Evolutionary conservation across 2,329 filamentous ascomycete genomes (phyloP).

Genomic region (Fusarium anguioides): DNA sequence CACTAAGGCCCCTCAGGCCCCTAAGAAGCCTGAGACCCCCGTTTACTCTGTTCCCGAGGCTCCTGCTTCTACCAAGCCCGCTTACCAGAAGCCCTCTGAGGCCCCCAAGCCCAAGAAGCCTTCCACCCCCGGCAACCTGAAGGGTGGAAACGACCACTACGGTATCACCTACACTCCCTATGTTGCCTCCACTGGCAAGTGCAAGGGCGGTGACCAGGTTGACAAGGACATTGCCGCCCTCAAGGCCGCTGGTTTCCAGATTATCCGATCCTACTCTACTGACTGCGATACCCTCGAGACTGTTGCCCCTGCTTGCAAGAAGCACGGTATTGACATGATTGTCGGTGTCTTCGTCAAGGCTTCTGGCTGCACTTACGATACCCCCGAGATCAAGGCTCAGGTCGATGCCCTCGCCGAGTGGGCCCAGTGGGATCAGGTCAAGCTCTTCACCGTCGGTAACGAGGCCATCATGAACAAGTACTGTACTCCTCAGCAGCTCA

Average conservation of each 20-base stretch:
- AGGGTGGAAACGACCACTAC: constrained; percentile 67
- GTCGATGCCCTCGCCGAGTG: constrained; percentile 78
- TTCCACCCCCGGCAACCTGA: constrained; percentile 47
- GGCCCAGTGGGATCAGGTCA: constrained; percentile 79
- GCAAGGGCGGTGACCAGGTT: constrained; percentile 73
- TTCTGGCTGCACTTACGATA: constrained; percentile 67
- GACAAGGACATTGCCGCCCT: constrained; percentile 70
- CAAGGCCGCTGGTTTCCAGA: constrained; percentile 72
- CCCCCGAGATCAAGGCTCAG: constrained; percentile 75
- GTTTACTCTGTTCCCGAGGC: constrained; percentile 20
- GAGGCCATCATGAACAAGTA: constrained; percentile 84
- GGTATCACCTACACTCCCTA: constrained; percentile 87
- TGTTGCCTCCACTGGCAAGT: constrained; percentile 64
- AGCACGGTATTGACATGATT: constrained; percentile 80
- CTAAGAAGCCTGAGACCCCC: constrained; percentile 7
- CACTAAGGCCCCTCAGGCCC: constrained; percentile 15
- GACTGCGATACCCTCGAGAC: constrained; percentile 86
- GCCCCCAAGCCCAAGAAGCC: constrained; percentile 42
- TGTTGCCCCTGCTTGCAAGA: constrained; percentile 75
- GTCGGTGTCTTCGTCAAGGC: constrained; percentile 86
- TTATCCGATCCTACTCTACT: constrained; percentile 87
- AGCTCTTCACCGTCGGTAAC: constrained; percentile 89
- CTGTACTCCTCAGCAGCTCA: constrained; percentile 73
- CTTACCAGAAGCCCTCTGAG: constrained; percentile 38
- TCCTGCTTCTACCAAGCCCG: constrained; percentile 21